Evolutionary conservation across 768 basidiomycete species (phyloP).

Genomic region (Epithele typhae): DNA sequence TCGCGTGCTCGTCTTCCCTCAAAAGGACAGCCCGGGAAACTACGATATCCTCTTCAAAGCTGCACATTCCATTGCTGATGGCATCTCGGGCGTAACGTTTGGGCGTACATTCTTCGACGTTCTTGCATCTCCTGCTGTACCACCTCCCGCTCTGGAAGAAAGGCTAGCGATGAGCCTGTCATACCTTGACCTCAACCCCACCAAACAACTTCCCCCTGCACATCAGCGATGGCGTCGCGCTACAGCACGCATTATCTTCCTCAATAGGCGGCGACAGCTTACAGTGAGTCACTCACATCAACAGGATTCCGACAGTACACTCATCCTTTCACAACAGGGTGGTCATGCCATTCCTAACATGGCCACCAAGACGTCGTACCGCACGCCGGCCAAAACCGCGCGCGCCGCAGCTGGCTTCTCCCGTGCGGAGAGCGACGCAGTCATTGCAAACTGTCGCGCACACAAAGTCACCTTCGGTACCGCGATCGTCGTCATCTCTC

Average conservation of each 20-base stretch:
- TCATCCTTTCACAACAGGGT: constrained; percentile 33
- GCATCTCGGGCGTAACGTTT: constrained; percentile 37
- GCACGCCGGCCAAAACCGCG: constrained; percentile 34
- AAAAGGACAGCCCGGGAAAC: constrained; percentile 30
- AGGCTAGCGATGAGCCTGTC: constrained; percentile 39
- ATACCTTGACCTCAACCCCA: constrained; percentile 34
- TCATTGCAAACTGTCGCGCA: constrained; percentile 37
- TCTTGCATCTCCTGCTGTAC: constrained; percentile 24
- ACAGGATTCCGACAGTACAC: not conserved
- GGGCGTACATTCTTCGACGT: constrained; percentile 42
- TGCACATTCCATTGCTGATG: constrained; percentile 51
- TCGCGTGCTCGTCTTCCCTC: constrained; percentile 38
- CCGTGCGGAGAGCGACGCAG: constrained; percentile 24
- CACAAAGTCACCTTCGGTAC: constrained; percentile 47
- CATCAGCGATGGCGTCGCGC: constrained; percentile 43
- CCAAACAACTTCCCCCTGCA: constrained; percentile 28
- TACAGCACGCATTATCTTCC: constrained; percentile 34
- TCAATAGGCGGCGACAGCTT: constrained; percentile 29
- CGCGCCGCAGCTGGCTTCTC: constrained; percentile 23
- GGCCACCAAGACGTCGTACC: constrained; percentile 30
- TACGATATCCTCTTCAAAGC: constrained; percentile 41
- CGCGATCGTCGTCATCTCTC: constrained; percentile 44
- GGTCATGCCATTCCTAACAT: constrained; percentile 53
- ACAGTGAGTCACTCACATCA: constrained; percentile 27
- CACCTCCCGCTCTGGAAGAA: constrained; percentile 28